Conservation (phyloP, 1,139 yeast genomes). For the Blastobotrys illinoisensis region DNA sequence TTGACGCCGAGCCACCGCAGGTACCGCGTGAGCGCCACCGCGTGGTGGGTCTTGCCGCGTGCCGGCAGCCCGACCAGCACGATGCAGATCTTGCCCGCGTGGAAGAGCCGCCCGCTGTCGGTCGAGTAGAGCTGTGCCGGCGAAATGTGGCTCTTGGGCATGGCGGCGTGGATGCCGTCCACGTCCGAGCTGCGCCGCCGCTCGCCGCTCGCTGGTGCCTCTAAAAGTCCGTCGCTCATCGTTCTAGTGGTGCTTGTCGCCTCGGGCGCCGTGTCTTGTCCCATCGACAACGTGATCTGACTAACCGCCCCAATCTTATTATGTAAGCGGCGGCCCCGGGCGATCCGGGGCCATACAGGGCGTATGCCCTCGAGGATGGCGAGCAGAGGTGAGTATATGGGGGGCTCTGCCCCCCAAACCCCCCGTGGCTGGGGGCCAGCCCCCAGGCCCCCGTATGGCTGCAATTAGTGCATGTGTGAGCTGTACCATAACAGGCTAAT, state of each 20-base stretch:
- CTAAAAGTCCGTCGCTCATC: background rate
- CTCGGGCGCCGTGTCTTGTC: background rate
- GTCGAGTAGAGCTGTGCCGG: constrained; percentile 88
- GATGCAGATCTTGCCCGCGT: constrained; percentile 90
- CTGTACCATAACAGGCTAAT: too few relatives aligned
- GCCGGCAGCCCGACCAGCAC: constrained; percentile 94
- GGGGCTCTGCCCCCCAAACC: too few relatives aligned
- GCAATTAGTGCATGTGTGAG: too few relatives aligned
- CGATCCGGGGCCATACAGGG: too few relatives aligned
- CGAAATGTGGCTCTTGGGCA: constrained; percentile 36
- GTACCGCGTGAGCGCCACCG: constrained; percentile 87
- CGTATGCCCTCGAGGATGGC: too few relatives aligned
- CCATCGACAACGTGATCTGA: background rate
- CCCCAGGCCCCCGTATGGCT: too few relatives aligned
- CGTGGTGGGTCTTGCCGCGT: constrained; percentile 88
- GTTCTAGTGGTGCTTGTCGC: background rate
- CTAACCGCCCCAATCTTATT: background rate
- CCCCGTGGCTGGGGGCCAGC: too few relatives aligned
- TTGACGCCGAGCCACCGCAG: constrained; percentile 91
- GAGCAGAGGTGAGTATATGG: too few relatives aligned
- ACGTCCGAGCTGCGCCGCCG: constrained; percentile 24
- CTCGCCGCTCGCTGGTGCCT: background rate
- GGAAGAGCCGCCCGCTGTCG: constrained; percentile 83
- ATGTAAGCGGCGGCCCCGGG: background rate
- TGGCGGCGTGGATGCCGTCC: constrained; percentile 30